phyloP scores from a whole-genome alignment of 2,329 filamentous ascomycete species.

The Curvularia sp. region DNA sequence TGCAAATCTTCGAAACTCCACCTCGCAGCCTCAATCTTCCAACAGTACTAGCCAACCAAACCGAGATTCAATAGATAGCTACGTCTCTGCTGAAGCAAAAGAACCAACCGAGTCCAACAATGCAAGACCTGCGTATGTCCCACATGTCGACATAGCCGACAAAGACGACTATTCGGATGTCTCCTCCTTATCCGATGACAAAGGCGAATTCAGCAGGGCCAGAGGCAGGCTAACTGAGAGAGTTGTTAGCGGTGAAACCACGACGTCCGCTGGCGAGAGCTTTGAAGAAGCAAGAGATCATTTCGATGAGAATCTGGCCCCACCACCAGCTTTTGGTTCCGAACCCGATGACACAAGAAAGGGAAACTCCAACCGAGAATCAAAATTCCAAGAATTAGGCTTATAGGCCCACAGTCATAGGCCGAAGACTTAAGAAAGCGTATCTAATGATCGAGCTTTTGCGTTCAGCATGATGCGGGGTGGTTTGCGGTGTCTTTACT shows the following conservation, averaged over 20 bases:
- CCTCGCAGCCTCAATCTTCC: slow-evolving; percentile 24
- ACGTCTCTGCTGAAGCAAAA: slow-evolving; percentile 10
- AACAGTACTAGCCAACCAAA: slow-evolving; percentile 8
- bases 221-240: slow-evolving; percentile 37
- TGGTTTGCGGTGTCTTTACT: neutral
- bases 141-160: slow-evolving; percentile 19
- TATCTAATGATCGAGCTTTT: neutral
- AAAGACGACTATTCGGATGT: slow-evolving; percentile 40
- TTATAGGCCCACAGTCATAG: neutral
- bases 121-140: slow-evolving; percentile 24
- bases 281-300: slow-evolving; percentile 62
- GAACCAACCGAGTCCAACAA: slow-evolving; percentile 25
- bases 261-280: slow-evolving; percentile 52
- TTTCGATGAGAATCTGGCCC: slow-evolving; percentile 57
- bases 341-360: slow-evolving; percentile 34
- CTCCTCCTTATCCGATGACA: slow-evolving; percentile 45
- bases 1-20: slow-evolving; percentile 45
- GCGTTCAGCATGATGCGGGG: neutral
- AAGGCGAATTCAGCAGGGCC: slow-evolving; percentile 9
- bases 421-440: neutral
- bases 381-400: slow-evolving; percentile 42
- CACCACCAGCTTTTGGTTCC: slow-evolving; percentile 50
- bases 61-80: slow-evolving; percentile 17
- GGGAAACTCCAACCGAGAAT: slow-evolving; percentile 44
- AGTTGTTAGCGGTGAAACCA: slow-evolving; percentile 41